Conservation (phyloP, 2,329 filamentous ascomycete genomes). For the Aspergillus awamori region DNA sequence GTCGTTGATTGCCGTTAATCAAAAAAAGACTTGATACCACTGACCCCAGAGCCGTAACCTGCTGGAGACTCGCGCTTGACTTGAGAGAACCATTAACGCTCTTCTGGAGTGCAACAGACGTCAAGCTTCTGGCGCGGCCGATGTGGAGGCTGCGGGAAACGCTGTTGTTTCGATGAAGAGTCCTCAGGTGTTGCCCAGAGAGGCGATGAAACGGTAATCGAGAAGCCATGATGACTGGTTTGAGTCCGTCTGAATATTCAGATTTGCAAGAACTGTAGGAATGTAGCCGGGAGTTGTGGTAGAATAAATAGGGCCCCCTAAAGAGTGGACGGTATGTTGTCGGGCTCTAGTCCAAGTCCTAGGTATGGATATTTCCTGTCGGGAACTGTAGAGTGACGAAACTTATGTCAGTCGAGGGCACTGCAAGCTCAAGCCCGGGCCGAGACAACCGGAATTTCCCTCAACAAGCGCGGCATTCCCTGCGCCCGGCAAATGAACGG, state of each 20-base stretch:
- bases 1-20: neutral
- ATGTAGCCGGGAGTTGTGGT: neutral
- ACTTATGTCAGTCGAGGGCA: conserved; percentile 17
- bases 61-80: conserved; percentile 29
- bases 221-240: conserved; percentile 38
- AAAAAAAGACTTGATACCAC: neutral
- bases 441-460: conserved; percentile 35
- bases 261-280: neutral
- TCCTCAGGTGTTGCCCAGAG: conserved; percentile 35
- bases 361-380: neutral
- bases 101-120: conserved; percentile 27
- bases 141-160: conserved; percentile 28
- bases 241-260: neutral
- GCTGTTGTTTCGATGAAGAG: conserved; percentile 32
- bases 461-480: conserved; percentile 21
- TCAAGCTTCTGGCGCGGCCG: conserved; percentile 30
- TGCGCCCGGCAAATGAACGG: conserved; percentile 31
- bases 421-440: conserved; percentile 27
- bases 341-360: neutral
- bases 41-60: conserved; percentile 31
- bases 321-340: neutral
- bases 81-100: conserved; percentile 3
- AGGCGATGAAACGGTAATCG: conserved; percentile 42
- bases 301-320: neutral
- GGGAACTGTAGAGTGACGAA: conserved; percentile 20